phyloP scores from a whole-genome alignment of 176 grass and related monocot species.

The Aechmea fasciata region DNA sequence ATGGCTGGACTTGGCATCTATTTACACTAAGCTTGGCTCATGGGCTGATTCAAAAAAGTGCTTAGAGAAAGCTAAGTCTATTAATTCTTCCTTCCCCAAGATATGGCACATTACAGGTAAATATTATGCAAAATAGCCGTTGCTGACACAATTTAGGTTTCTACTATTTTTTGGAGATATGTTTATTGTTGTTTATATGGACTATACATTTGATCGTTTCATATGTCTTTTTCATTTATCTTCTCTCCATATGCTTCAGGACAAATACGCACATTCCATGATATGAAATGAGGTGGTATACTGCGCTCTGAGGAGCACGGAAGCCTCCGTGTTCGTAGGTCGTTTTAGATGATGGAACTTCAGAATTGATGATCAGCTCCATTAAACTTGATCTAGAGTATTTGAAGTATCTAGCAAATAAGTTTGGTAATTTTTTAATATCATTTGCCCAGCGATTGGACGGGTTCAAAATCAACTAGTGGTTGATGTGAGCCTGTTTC shows the following conservation, averaged over 20 bases:
- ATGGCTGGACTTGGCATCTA: constrained; percentile 82
- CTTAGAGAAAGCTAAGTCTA: constrained; percentile 57
- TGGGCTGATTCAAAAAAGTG: constrained; percentile 71
- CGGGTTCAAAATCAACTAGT: too few relatives aligned
- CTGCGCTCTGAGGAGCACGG: too few relatives aligned
- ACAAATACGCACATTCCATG: not conserved
- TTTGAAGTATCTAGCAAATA: too few relatives aligned
- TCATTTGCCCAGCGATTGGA: too few relatives aligned
- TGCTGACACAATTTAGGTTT: constrained; percentile 5
- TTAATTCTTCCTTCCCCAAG: constrained; percentile 48
- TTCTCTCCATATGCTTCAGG: not conserved
- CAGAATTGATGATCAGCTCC: too few relatives aligned
- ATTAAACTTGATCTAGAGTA: too few relatives aligned
- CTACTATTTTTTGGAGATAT: constrained; percentile 4
- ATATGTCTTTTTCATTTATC: not conserved
- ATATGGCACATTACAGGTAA: constrained; percentile 79
- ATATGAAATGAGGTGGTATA: not conserved
- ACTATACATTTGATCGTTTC: not conserved
- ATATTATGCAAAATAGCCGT: constrained; percentile 7
- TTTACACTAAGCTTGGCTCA: constrained; percentile 74
- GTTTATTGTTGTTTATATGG: not conserved
- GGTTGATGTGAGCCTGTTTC: too few relatives aligned
- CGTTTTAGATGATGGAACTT: too few relatives aligned
- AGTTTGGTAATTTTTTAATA: too few relatives aligned
- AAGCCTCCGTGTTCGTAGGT: too few relatives aligned